These are phyloP conservation scores for Capsicum rhomboideum DNA, from an alignment of 257 asterid genomes.

Conservation along the genomic window DNA sequence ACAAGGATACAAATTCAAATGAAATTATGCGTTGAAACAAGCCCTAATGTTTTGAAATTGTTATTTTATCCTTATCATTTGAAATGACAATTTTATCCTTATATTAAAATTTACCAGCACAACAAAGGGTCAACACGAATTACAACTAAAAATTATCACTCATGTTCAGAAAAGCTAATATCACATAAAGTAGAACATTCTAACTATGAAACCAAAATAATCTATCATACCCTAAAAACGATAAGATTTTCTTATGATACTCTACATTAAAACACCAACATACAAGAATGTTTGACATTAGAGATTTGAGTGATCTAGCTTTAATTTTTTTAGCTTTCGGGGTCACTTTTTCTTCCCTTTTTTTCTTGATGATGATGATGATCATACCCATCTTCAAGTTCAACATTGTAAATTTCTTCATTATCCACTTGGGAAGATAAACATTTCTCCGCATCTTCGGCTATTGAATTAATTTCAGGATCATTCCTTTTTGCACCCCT, in stretches of 20 bases:
- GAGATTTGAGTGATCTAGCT: conserved; percentile 71
- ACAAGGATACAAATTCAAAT: neutral
- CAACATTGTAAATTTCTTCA: conserved; percentile 9
- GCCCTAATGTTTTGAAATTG: neutral
- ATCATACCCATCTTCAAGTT: conserved; percentile 22
- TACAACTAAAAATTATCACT: no score
- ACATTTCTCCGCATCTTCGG: neutral
- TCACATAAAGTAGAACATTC: neutral
- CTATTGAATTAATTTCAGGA: neutral
- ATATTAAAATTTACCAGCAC: neutral
- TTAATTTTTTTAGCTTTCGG: conserved; percentile 56
- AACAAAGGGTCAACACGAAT: neutral
- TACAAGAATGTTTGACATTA: conserved; percentile 34
- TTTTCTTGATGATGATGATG: conserved; percentile 2
- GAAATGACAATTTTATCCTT: neutral
- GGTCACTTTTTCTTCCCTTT: neutral
- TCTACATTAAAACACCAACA: neutral
- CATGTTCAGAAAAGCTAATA: neutral
- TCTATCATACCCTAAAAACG: neutral
- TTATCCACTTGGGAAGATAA: neutral
- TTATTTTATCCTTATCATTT: neutral
- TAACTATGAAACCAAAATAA: neutral
- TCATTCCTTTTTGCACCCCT: conserved; percentile 18
- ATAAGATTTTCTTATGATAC: neutral
- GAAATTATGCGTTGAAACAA: neutral